phyloP scores from a whole-genome alignment of 352 stramenopile species.

The Phytophthora constricta region DNA sequence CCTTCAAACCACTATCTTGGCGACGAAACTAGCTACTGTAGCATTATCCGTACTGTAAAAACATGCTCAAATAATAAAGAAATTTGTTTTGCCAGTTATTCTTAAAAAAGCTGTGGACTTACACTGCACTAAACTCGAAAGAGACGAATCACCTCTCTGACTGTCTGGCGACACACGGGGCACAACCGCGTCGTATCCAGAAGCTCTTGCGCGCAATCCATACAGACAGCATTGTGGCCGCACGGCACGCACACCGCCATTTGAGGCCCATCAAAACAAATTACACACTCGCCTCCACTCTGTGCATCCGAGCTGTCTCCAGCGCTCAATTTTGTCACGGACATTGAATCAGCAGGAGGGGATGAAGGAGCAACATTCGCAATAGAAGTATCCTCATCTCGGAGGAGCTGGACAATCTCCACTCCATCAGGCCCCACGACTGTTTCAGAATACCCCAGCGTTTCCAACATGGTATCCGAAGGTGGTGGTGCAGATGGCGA shows the following conservation, averaged over 20 bases:
- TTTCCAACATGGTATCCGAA: conserved; percentile 46
- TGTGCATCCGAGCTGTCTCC: conserved; percentile 13
- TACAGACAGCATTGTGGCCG: conserved; percentile 89
- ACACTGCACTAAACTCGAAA: conserved; percentile 56
- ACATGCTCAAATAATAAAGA: too few relatives aligned
- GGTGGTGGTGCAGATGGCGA: conserved; percentile 35
- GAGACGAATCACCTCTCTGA: conserved; percentile 81
- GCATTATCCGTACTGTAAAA: too few relatives aligned
- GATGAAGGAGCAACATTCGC: conserved; percentile 18
- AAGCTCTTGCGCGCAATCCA: conserved; percentile 76
- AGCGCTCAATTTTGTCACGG: conserved; percentile 5
- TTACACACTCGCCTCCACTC: conserved; percentile 64
- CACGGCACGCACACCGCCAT: conserved; percentile 82
- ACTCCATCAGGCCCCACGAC: conserved; percentile 71
- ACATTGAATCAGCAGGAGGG: conserved; percentile 16
- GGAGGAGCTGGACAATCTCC: conserved; percentile 78
- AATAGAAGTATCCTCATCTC: conserved; percentile 29
- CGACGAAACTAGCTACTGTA: too few relatives aligned
- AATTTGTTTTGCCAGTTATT: too few relatives aligned
- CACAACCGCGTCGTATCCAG: conserved; percentile 68
- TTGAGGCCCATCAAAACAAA: conserved; percentile 85
- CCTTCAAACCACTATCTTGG: too few relatives aligned
- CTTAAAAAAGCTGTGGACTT: too few relatives aligned
- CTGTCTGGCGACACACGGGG: conserved; percentile 74
- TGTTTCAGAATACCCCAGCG: conserved; percentile 47